phyloP scores from a whole-genome alignment of 345 rosid genomes.

The Euphorbia tirucalli region DNA sequence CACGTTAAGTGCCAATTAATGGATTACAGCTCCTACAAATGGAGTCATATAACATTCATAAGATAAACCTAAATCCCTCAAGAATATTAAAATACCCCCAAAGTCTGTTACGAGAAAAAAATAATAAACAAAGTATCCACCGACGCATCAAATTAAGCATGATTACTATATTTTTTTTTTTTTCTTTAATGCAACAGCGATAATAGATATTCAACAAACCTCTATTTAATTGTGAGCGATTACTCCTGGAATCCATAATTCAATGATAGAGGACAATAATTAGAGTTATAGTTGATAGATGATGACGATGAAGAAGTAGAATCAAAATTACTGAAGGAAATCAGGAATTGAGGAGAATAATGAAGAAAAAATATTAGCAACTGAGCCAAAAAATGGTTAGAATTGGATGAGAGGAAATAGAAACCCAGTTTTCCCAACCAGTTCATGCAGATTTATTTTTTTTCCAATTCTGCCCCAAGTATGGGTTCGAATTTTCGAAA shows the following conservation, averaged over 20 bases:
- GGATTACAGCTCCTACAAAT: neutral
- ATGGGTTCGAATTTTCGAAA: neutral
- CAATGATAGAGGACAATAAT: slow-evolving; percentile 22
- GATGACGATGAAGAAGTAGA: slow-evolving; percentile 8
- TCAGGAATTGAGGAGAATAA: slow-evolving; percentile 72
- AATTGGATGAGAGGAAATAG: slow-evolving; percentile 43
- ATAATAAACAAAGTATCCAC: neutral
- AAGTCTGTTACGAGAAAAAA: neutral
- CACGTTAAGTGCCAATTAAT: neutral
- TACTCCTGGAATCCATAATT: slow-evolving; percentile 74
- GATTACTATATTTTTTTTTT: no score
- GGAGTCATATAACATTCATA: neutral
- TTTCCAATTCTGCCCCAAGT: slow-evolving; percentile 17
- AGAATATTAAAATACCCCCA: neutral
- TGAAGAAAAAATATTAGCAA: slow-evolving; percentile 73
- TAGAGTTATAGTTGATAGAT: neutral
- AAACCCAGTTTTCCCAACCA: slow-evolving; percentile 78
- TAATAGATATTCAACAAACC: slow-evolving; percentile 37
- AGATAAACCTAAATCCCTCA: neutral
- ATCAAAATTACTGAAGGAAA: slow-evolving; percentile 48
- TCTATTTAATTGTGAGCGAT: slow-evolving; percentile 60
- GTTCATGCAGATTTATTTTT: slow-evolving; percentile 73
- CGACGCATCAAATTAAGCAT: neutral
- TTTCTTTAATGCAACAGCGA: neutral
- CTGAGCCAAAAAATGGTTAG: slow-evolving; percentile 75